phyloP scores from a whole-genome alignment of 257 asterid genomes.

The Solanum clarkiae region DNA sequence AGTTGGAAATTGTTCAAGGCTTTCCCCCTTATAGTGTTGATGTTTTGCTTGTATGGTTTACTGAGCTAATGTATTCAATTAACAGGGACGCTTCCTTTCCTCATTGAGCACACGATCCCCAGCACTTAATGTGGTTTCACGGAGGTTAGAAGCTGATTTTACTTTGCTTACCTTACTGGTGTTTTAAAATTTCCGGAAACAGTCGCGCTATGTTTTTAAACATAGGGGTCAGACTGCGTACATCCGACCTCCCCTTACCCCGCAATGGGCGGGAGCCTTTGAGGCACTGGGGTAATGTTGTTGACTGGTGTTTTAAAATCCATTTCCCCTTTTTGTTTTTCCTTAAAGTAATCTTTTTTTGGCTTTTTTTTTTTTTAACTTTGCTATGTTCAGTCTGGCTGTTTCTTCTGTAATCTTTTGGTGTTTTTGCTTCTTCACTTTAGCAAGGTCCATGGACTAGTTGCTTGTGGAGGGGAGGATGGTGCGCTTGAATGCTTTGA shows the following conservation, averaged over 20 bases:
- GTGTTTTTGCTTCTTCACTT: not conserved
- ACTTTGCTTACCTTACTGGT: not conserved
- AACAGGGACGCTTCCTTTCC: conserved; percentile 85
- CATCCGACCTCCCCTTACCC: too few species aligned
- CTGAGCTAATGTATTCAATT: not conserved
- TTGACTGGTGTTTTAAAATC: not conserved
- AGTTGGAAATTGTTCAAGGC: not conserved
- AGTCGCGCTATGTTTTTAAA: too few species aligned
- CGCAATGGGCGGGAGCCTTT: too few species aligned
- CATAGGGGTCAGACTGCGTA: too few species aligned
- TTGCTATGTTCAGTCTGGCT: not conserved
- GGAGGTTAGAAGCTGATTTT: conserved; percentile 42
- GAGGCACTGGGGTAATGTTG: too few species aligned
- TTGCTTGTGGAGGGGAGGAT: conserved; percentile 94
- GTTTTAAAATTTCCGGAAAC: not conserved
- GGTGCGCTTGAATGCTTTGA: conserved; percentile 97
- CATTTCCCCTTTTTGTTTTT: not conserved
- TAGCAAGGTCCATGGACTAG: conserved; percentile 81
- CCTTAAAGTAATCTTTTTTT: not conserved
- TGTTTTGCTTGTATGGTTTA: not conserved
- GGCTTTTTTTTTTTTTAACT: conserved; percentile 1
- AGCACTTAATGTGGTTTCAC: conserved; percentile 82
- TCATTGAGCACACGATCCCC: conserved; percentile 84
- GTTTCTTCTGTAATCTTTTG: not conserved
- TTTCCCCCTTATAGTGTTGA: not conserved